These are phyloP conservation scores for Aspergillus bertholletiae DNA, from an alignment of 495 filamentous ascomycete species.

Conservation along the genomic window DNA sequence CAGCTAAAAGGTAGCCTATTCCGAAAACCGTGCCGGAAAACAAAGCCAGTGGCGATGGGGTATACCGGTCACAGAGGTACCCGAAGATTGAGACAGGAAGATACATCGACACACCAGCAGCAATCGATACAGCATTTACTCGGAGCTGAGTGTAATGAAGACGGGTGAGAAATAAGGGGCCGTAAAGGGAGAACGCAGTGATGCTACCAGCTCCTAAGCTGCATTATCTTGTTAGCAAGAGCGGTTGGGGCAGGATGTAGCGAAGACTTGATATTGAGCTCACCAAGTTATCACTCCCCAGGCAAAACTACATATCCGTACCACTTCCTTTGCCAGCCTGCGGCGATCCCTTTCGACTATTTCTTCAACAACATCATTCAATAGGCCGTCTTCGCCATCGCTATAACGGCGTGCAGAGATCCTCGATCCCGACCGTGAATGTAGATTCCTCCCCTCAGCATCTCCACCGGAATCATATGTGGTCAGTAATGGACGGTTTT, in stretches of 20 bases:
- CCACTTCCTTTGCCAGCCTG: slow-evolving; percentile 47
- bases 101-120: slow-evolving; percentile 83
- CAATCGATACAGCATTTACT: slow-evolving; percentile 83
- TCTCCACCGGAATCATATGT: slow-evolving; percentile 27
- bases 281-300: slow-evolving; percentile 61
- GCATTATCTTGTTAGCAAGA: neutral
- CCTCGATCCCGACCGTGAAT: slow-evolving; percentile 21
- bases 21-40: slow-evolving; percentile 73
- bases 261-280: slow-evolving; percentile 3
- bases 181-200: slow-evolving; percentile 87
- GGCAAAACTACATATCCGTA: slow-evolving; percentile 53
- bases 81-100: slow-evolving; percentile 85
- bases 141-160: slow-evolving; percentile 85
- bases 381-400: slow-evolving; percentile 51
- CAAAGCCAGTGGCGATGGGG: slow-evolving; percentile 69
- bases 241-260: no score
- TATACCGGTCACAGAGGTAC: slow-evolving; percentile 83
- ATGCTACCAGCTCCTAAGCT: slow-evolving; percentile 80
- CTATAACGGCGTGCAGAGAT: slow-evolving; percentile 20
- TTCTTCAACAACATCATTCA: slow-evolving; percentile 58
- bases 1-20: slow-evolving; percentile 77
- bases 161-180: slow-evolving; percentile 76
- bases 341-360: slow-evolving; percentile 55
- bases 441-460: slow-evolving; percentile 8
- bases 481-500: slow-evolving; percentile 43